Conservation (phyloP, 495 filamentous ascomycete genomes). For the Daldinia concentrica region DNA sequence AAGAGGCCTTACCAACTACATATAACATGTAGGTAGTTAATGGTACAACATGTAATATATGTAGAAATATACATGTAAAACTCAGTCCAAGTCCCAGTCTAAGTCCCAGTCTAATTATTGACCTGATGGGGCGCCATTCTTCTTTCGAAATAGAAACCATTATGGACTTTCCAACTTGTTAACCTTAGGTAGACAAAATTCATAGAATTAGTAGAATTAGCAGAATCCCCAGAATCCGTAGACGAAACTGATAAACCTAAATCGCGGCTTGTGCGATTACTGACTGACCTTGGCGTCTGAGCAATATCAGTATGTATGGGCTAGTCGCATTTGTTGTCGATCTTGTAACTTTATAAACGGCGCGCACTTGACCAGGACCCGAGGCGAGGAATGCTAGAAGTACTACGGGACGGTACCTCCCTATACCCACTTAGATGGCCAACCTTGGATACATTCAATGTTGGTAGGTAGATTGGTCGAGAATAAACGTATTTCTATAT, state of each 20-base stretch:
- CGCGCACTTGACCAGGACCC: slow-evolving; percentile 31
- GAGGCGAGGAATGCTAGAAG: slow-evolving; percentile 35
- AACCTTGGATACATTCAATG: too few relatives aligned
- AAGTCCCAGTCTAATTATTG: neutral
- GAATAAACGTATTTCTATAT: neutral
- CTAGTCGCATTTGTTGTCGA: slow-evolving; percentile 41
- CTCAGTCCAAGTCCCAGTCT: neutral
- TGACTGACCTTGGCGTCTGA: slow-evolving; percentile 25
- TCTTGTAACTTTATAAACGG: slow-evolving; percentile 38
- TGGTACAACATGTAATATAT: slow-evolving; percentile 1
- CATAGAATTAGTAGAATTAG: too few relatives aligned
- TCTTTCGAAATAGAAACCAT: neutral
- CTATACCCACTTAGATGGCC: neutral
- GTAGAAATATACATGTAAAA: slow-evolving; percentile 8
- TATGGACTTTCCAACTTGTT: neutral
- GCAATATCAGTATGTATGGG: slow-evolving; percentile 16
- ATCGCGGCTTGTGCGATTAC: slow-evolving; percentile 16
- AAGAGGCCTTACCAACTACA: slow-evolving; percentile 1
- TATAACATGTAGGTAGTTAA: neutral
- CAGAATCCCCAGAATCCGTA: too few relatives aligned
- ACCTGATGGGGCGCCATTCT: neutral
- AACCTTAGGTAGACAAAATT: slow-evolving; percentile 5
- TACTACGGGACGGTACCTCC: slow-evolving; percentile 1
- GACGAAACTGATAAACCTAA: neutral
- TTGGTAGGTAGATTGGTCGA: too few relatives aligned